Conservation (phyloP, 345 rosid species). For the Camelina neglecta region DNA sequence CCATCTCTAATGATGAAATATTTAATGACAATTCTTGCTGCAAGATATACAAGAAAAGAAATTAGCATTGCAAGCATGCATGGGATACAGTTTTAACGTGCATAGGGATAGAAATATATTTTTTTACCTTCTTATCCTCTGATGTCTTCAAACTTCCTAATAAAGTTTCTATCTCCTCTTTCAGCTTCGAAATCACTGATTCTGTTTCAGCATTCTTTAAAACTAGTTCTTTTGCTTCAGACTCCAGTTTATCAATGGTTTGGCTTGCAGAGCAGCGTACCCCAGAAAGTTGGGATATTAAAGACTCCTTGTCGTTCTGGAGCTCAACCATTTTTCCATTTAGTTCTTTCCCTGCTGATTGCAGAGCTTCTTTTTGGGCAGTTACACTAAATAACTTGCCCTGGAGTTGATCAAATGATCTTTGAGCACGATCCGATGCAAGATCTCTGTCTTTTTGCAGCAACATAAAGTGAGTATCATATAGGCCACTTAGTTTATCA, state of each 20-base stretch:
- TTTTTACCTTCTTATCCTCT: conserved; percentile 63
- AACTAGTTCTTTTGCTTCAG: conserved; percentile 63
- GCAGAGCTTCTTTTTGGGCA: conserved; percentile 62
- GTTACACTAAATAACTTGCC: conserved; percentile 52
- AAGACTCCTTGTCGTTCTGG: conserved; percentile 60
- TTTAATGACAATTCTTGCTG: conserved; percentile 70
- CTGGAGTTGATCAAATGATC: conserved; percentile 57
- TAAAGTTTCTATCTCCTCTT: conserved; percentile 54
- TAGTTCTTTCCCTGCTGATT: conserved; percentile 54
- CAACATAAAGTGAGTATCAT: conserved; percentile 58
- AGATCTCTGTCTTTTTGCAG: conserved; percentile 59
- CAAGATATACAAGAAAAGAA: conserved; percentile 41
- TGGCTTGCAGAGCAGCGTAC: conserved; percentile 58
- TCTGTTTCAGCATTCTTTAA: conserved; percentile 64
- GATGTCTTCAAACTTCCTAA: conserved; percentile 60
- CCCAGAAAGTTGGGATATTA: conserved; percentile 55
- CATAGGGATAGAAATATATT: not conserved
- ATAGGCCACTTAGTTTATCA: conserved; percentile 58
- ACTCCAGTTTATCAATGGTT: conserved; percentile 61
- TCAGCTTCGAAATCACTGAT: conserved; percentile 55
- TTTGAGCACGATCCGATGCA: conserved; percentile 54
- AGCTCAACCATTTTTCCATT: conserved; percentile 57
- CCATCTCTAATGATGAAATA: conserved; percentile 60
- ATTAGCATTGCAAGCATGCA: conserved; percentile 39
- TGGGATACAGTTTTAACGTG: conserved; percentile 5